These are phyloP conservation scores for Lotus japonicus DNA, from an alignment of 306 rosid genomes.

Conservation along the genomic window DNA sequence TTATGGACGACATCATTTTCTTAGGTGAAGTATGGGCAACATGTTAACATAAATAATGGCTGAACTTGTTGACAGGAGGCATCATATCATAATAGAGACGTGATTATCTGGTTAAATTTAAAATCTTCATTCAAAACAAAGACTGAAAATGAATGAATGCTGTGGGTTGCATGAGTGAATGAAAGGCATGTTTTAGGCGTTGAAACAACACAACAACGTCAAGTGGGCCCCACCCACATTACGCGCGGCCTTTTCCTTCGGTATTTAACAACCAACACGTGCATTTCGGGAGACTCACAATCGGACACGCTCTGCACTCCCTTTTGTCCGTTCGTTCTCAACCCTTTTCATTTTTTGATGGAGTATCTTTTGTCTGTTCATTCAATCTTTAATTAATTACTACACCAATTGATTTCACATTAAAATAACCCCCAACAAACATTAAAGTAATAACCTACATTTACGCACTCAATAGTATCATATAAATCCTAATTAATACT, in stretches of 20 bases:
- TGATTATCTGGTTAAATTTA: not conserved
- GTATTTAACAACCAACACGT: slow-evolving; percentile 54
- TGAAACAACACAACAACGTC: not conserved
- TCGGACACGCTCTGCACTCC: slow-evolving; percentile 30
- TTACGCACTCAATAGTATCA: no score
- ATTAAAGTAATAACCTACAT: no score
- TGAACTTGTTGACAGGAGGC: not conserved
- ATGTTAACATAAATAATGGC: not conserved
- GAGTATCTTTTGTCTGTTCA: no score
- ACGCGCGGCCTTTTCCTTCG: not conserved
- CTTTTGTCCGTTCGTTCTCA: slow-evolving; percentile 47
- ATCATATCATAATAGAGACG: not conserved
- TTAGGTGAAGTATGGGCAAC: not conserved
- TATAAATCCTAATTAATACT: no score
- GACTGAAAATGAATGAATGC: not conserved
- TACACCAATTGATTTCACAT: no score
- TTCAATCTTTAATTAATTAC: no score
- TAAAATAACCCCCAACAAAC: no score
- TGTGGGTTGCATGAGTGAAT: not conserved
- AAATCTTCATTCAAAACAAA: not conserved
- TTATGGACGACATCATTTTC: not conserved
- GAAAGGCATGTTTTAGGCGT: slow-evolving; percentile 30
- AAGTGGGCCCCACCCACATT: slow-evolving; percentile 40
- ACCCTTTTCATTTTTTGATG: no score
- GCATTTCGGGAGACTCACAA: slow-evolving; percentile 47